These are phyloP conservation scores for Saccharomyces hybrid DNA, from an alignment of 1,139 yeast genomes.

Conservation along the genomic window DNA sequence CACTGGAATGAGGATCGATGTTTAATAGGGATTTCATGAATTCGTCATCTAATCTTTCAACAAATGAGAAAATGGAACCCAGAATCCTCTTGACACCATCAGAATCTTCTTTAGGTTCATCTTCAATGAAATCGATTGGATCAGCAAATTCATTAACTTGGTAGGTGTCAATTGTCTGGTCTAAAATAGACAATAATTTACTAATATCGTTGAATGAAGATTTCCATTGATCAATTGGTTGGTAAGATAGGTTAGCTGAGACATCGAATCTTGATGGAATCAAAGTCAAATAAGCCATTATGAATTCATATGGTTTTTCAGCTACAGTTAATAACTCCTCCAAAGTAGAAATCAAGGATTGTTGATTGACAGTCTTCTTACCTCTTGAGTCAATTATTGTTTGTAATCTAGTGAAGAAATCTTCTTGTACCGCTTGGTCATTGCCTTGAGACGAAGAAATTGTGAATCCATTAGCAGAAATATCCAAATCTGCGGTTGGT, in stretches of 20 bases:
- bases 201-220: slow-evolving; percentile 56
- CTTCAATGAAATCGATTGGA: slow-evolving; percentile 72
- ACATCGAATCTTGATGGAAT: slow-evolving; percentile 86
- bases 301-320: slow-evolving; percentile 60
- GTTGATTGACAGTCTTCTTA: slow-evolving; percentile 83
- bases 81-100: slow-evolving; percentile 66
- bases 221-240: slow-evolving; percentile 82
- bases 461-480: slow-evolving; percentile 31
- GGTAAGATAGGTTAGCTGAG: slow-evolving; percentile 55
- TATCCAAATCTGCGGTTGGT: slow-evolving; percentile 23
- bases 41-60: slow-evolving; percentile 94
- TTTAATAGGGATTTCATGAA: slow-evolving; percentile 78
- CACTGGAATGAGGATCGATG: slow-evolving; percentile 92
- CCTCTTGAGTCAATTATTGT: slow-evolving; percentile 85
- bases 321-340: slow-evolving; percentile 54
- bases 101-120: slow-evolving; percentile 58
- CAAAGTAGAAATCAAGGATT: slow-evolving; percentile 65
- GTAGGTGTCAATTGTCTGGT: slow-evolving; percentile 48
- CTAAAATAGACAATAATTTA: slow-evolving; percentile 59
- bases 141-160: slow-evolving; percentile 72
- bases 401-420: slow-evolving; percentile 65
- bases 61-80: slow-evolving; percentile 79
- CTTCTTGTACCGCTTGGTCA: slow-evolving; percentile 30
- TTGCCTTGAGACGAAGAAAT: slow-evolving; percentile 33
- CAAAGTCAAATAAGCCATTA: slow-evolving; percentile 71